These are phyloP conservation scores for Dactylellina haptotyla DNA, from an alignment of 2,329 filamentous ascomycete species.

Conservation along the genomic window DNA sequence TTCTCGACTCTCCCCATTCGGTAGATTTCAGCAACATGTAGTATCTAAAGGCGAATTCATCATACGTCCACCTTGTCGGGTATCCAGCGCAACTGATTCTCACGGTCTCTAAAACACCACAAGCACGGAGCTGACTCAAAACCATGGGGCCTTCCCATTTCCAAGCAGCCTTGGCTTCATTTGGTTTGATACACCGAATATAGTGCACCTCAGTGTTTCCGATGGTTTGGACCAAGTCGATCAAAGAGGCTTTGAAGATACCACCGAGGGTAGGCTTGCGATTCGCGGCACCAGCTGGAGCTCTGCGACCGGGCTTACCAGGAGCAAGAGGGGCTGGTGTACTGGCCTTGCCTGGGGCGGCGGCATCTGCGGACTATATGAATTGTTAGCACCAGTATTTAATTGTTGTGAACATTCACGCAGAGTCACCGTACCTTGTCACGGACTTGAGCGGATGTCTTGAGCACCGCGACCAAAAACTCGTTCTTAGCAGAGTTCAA, in stretches of 20 bases:
- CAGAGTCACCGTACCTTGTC: slow-evolving; percentile 72
- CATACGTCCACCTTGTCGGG: slow-evolving; percentile 97
- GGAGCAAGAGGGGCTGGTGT: slow-evolving; percentile 76
- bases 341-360: slow-evolving; percentile 57
- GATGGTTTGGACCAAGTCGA: slow-evolving; percentile 97
- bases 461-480: slow-evolving; percentile 85
- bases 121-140: slow-evolving; percentile 93
- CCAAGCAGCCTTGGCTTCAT: slow-evolving; percentile 96
- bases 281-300: slow-evolving; percentile 84
- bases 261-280: slow-evolving; percentile 96
- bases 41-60: slow-evolving; percentile 96
- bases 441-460: slow-evolving; percentile 83
- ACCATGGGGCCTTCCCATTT: slow-evolving; percentile 99
- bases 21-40: slow-evolving; percentile 95
- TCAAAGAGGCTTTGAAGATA: slow-evolving; percentile 98
- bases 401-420: slow-evolving; percentile 58
- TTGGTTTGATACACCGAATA: slow-evolving; percentile 98
- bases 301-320: slow-evolving; percentile 79
- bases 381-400: slow-evolving; percentile 1
- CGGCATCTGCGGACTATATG: slow-evolving; percentile 42
- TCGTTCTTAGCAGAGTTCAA: slow-evolving; percentile 82
- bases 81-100: slow-evolving; percentile 97
- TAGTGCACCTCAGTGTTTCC: slow-evolving; percentile 98
- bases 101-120: slow-evolving; percentile 97
- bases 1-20: slow-evolving; percentile 84